phyloP scores from a whole-genome alignment of 192 early-diverging fungal genomes.

The Phlyctochytrium arcticum region DNA sequence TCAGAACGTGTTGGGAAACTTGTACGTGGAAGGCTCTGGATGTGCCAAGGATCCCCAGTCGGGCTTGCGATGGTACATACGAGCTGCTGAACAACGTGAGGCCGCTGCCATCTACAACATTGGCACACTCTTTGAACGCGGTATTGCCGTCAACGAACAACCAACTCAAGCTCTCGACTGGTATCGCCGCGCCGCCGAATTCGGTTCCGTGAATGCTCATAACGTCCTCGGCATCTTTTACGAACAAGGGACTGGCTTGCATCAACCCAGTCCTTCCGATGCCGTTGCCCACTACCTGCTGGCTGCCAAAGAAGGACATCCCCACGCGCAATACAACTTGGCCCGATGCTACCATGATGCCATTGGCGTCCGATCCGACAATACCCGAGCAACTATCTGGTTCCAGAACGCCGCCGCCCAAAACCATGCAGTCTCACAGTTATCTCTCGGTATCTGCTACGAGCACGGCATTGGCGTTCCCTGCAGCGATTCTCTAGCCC shows the following conservation, averaged over 20 bases:
- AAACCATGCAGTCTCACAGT: constrained; percentile 36
- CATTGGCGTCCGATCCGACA: constrained; percentile 39
- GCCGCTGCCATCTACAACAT: constrained; percentile 55
- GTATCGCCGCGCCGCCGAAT: constrained; percentile 43
- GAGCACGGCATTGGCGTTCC: constrained; percentile 71
- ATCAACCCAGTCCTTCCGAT: constrained; percentile 6
- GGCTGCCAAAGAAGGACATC: constrained; percentile 46
- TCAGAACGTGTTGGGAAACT: constrained; percentile 60
- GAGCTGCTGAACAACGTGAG: constrained; percentile 44
- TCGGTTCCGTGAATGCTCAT: constrained; percentile 44
- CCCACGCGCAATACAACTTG: constrained; percentile 52
- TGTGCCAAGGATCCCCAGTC: constrained; percentile 49
- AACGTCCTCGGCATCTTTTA: constrained; percentile 50
- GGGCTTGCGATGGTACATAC: constrained; percentile 58
- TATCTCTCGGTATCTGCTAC: constrained; percentile 69
- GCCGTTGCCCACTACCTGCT: constrained; percentile 40
- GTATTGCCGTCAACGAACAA: constrained; percentile 42
- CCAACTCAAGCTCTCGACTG: constrained; percentile 36
- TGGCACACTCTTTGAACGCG: constrained; percentile 51
- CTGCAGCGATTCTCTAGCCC: constrained; percentile 47
- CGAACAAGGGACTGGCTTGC: constrained; percentile 42
- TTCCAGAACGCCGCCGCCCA: constrained; percentile 43
- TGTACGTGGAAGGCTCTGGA: constrained; percentile 75
- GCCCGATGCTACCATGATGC: constrained; percentile 53
- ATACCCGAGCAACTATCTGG: constrained; percentile 39